Conservation (phyloP, 345 rosid species). For the Rubroshorea leprosula region DNA sequence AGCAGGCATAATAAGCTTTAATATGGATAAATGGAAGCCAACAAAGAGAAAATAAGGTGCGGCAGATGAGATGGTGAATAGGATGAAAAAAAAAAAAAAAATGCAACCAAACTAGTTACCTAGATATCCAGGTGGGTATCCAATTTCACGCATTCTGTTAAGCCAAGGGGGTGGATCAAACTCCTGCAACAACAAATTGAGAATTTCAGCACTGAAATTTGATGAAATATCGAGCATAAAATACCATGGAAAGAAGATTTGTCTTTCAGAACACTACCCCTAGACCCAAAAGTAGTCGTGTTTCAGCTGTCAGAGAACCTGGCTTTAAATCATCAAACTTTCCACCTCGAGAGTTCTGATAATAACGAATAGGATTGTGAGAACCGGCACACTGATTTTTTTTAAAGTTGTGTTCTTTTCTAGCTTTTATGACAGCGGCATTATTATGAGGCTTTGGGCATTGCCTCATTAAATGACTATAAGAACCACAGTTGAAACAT, state of each 20-base stretch:
- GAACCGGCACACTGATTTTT: conserved; percentile 51
- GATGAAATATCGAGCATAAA: neutral
- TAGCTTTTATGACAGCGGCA: conserved; percentile 74
- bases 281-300: conserved; percentile 68
- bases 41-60: too few relatives aligned
- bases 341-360: conserved; percentile 60
- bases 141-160: conserved; percentile 89
- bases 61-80: too few relatives aligned
- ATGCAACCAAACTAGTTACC: conserved; percentile 32
- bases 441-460: conserved; percentile 85
- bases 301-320: conserved; percentile 75
- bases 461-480: conserved; percentile 79
- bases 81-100: too few relatives aligned
- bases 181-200: conserved; percentile 39
- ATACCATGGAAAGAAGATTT: neutral
- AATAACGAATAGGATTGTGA: conserved; percentile 60
- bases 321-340: conserved; percentile 88
- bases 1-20: too few relatives aligned
- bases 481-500: conserved; percentile 91
- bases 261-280: conserved; percentile 43
- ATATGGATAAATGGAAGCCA: too few relatives aligned
- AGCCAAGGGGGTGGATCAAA: conserved; percentile 99
- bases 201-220: neutral
- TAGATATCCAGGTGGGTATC: conserved; percentile 93
- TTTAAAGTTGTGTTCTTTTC: conserved; percentile 68